These are phyloP conservation scores for Primulina eburnea DNA, from an alignment of 257 asterid species.

Conservation along the genomic window DNA sequence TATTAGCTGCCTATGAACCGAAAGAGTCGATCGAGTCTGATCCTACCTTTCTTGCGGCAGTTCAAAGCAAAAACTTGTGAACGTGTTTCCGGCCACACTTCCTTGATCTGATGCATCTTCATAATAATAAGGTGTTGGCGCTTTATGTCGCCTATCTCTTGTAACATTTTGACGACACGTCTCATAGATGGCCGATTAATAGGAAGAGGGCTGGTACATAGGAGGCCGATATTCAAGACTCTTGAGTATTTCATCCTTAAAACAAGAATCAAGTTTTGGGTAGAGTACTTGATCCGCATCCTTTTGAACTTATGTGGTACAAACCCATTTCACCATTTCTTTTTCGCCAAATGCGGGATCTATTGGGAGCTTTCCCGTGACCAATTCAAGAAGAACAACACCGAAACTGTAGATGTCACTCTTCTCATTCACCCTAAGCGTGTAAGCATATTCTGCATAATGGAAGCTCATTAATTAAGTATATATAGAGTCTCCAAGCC, in stretches of 20 bases:
- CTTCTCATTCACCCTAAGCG: slow-evolving; percentile 90
- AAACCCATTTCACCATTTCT: slow-evolving; percentile 89
- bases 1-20: background rate
- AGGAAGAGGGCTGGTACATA: slow-evolving; percentile 92
- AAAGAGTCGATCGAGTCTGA: background rate
- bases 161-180: slow-evolving; percentile 85
- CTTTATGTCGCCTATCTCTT: slow-evolving; percentile 53
- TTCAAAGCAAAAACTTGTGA: background rate
- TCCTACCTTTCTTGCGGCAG: background rate
- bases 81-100: slow-evolving; percentile 42
- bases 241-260: slow-evolving; percentile 77
- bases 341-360: slow-evolving; percentile 91
- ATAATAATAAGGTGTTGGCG: slow-evolving; percentile 64
- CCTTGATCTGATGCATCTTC: slow-evolving; percentile 78
- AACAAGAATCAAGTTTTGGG: slow-evolving; percentile 75
- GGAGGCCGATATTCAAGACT: slow-evolving; percentile 76
- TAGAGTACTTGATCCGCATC: slow-evolving; percentile 72
- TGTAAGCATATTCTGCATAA: slow-evolving; percentile 80
- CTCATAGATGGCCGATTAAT: slow-evolving; percentile 96
- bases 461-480: slow-evolving; percentile 15
- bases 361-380: slow-evolving; percentile 67
- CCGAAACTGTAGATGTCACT: slow-evolving; percentile 96
- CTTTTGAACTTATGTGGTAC: slow-evolving; percentile 78
- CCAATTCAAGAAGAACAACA: slow-evolving; percentile 74
- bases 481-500: background rate